Conservation (phyloP, 2,329 filamentous ascomycete genomes). For the Cladosporium halotolerans region DNA sequence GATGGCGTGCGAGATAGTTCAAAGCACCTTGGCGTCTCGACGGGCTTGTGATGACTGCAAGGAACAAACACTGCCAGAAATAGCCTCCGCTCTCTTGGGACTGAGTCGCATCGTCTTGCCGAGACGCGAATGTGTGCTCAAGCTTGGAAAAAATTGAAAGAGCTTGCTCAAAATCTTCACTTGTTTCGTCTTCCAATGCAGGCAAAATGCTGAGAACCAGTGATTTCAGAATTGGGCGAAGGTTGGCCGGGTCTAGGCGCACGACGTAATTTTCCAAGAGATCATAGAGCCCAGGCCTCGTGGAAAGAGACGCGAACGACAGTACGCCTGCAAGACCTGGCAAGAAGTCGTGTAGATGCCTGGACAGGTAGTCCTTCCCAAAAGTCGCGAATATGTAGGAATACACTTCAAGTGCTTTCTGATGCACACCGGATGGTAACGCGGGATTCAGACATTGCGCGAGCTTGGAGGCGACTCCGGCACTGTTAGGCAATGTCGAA, state of each 20-base stretch:
- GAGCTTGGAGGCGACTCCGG: conserved; percentile 77
- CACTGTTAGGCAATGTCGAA: conserved; percentile 71
- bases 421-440: conserved; percentile 91
- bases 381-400: conserved; percentile 81
- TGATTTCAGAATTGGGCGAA: conserved; percentile 84
- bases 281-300: conserved; percentile 77
- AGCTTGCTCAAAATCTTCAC: conserved; percentile 91
- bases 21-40: conserved; percentile 79
- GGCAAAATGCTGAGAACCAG: conserved; percentile 84
- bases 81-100: conserved; percentile 55
- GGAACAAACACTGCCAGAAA: conserved; percentile 97
- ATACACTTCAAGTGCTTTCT: conserved; percentile 94
- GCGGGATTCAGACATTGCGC: conserved; percentile 93
- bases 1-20: conserved; percentile 71
- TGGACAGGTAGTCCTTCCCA: conserved; percentile 57
- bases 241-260: conserved; percentile 59
- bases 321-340: conserved; percentile 83
- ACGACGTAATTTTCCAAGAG: conserved; percentile 78
- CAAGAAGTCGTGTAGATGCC: conserved; percentile 79
- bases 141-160: conserved; percentile 71
- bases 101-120: conserved; percentile 23
- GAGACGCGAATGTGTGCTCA: conserved; percentile 56
- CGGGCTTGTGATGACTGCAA: conserved; percentile 84
- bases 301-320: conserved; percentile 89
- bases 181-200: conserved; percentile 90